Base-by-base conservation (phyloP, 179 eudicot genomes). In the Spinacia oleracea region DNA sequence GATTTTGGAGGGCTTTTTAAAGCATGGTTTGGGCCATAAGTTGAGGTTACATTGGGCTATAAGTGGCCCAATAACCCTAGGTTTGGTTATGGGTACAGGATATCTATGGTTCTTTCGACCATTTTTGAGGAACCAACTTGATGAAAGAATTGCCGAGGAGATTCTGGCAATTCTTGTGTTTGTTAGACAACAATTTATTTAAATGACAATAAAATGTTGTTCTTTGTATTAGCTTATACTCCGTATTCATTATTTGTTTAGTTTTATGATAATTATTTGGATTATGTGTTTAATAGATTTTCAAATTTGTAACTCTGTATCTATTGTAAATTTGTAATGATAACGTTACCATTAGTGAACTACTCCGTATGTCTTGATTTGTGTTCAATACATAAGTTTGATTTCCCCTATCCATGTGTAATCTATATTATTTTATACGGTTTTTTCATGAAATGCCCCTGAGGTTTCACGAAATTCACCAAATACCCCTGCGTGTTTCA, bases 31-130 rank as follows among this genome's bases (percentile, higher is more conserved):
- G 65, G 75, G 72, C 20, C 75, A 8, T 11, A 87, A 77, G 73
- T 35, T 80, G 34, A 70, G 71, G 65, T 51, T 88, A 63, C 85
- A 85, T 21, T 45, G 83, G 81, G 58, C 74, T 16, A 31, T 89
- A 0, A 73, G 85, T 4, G 82, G 73, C 2, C 63, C 83, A 21
- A 14, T 87, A 40, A 81, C 82, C 5, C 63, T 88, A 21, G 92
- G 85, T 55, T 85, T 91, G 35, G 89, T 88, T 78, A 77, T 80
- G 71, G 83, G 35, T 35, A 89, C 91, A 0, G 88, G 88, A 0
- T 83, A 78, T 35, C 88, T 91, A 92, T 83, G 87, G 77, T 91
- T 93, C 51, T 88, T 91, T 69, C 93, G 93, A 2, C 93, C 88
- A 12, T 8, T 90, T 2, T 27, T 79, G 71, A 82, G 89, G 78